Conservation (phyloP, 1,139 yeast species). For the Nakaseomyces nivariensis region DNA sequence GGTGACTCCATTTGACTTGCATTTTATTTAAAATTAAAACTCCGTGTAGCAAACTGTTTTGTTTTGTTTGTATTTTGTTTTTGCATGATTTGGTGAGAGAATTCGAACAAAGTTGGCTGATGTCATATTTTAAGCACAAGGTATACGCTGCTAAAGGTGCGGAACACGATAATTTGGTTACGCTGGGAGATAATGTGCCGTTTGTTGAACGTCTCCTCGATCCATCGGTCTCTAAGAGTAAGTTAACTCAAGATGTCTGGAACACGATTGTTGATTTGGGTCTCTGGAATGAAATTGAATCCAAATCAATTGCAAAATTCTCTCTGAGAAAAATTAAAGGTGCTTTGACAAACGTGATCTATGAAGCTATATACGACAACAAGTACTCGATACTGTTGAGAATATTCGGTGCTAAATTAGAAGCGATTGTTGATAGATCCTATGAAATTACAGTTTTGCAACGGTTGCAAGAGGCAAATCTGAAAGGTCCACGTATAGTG, state of each 20-base stretch:
- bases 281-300: conserved; percentile 2
- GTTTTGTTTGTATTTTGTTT: neutral
- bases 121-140: conserved; percentile 1
- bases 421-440: conserved; percentile 70
- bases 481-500: conserved; percentile 64
- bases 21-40: neutral
- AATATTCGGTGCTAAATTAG: conserved; percentile 83
- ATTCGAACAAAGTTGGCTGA: neutral
- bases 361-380: conserved; percentile 7
- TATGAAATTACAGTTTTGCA: conserved; percentile 58
- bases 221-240: conserved; percentile 66
- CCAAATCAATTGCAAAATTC: neutral
- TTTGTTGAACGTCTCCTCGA: conserved; percentile 39
- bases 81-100: neutral
- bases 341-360: conserved; percentile 84
- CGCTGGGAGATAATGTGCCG: conserved; percentile 21
- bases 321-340: conserved; percentile 39
- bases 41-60: neutral
- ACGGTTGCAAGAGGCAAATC: conserved; percentile 57
- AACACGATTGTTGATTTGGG: conserved; percentile 52
- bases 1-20: too few relatives aligned
- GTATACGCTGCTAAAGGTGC: neutral
- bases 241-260: conserved; percentile 72
- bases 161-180: neutral
- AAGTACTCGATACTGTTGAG: conserved; percentile 46